A percentile compares a stretch with the other conserved stretches of the same genome.
Evolutionary conservation across 192 early-diverging fungal species (phyloP).

Genomic region (Backusella westeae): DNA sequence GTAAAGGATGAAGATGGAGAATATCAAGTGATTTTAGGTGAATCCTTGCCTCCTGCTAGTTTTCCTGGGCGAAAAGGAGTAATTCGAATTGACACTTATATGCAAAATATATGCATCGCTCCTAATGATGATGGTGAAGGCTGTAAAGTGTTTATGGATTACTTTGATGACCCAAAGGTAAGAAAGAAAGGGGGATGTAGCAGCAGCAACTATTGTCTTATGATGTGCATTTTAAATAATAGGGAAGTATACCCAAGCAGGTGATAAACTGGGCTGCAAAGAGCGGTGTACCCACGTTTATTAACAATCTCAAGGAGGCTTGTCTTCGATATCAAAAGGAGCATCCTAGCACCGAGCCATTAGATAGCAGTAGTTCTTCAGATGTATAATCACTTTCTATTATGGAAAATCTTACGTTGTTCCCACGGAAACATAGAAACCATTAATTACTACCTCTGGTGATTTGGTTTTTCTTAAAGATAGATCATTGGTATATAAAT

Average conservation of each 20-base stretch:
- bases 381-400: not conserved
- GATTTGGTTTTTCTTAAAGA: not conserved
- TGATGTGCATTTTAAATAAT: not conserved
- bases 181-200: not conserved
- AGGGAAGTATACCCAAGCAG: slow-evolving; percentile 7
- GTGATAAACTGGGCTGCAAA: slow-evolving; percentile 1
- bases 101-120: slow-evolving; percentile 48
- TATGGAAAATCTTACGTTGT: not conserved
- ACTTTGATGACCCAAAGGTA: slow-evolving; percentile 57
- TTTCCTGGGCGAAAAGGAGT: slow-evolving; percentile 40
- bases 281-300: not conserved
- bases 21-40: slow-evolving; percentile 30
- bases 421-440: not conserved
- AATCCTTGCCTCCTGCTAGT: slow-evolving; percentile 27
- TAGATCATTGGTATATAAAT: not conserved
- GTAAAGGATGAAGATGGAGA: not conserved
- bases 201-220: not conserved
- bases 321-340: slow-evolving; percentile 2
- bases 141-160: slow-evolving; percentile 47
- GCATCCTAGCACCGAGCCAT: not conserved
- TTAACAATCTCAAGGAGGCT: not conserved
- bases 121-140: slow-evolving; percentile 38
- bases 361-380: not conserved
- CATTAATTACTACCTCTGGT: slow-evolving; percentile 7
- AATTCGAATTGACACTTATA: slow-evolving; percentile 46